Base-by-base conservation (phyloP, 2,329 filamentous ascomycete species). In the Graphilbum sp. region DNA sequence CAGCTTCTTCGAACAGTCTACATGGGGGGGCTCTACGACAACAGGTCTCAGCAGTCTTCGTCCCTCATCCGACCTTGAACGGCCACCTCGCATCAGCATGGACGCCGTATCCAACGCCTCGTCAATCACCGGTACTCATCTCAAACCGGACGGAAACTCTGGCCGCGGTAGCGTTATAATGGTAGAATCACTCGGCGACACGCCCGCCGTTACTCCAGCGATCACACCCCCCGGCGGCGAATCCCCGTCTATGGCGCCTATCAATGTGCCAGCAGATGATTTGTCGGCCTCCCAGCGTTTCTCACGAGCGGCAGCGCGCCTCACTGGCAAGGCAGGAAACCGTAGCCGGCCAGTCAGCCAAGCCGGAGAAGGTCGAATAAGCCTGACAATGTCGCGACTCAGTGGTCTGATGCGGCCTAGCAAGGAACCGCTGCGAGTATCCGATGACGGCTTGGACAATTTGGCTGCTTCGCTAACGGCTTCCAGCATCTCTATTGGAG, bases 301-400 rank as follows among this genome's bases (percentile, higher is more conserved):
- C 11, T 73, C 69, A 8, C 63, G 72, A 13, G 71, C 72, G 1
- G 70, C 72, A 13, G 66, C 68, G 5, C 64, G 63, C 34, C 72
- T 76, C 45, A 55, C 64, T 18, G 49, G 41, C 41, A 53, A 51
- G 37, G 47, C 44, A 4, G 12, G 58, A 46, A 56, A 53, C 35
- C 63, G 64, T 46, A 74, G 72, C 45, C 65, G 73, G 12, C 68
- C 73, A 5, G 57, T 56, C 16, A 77, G 73, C 47, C 70, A 75
- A 46, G 65, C 61, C 1, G 69, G 71, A 21, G 73, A 77, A 45
- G 62, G 62, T 15, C 62, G 73, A 4, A 65, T 74, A 40, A 74
- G 68, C 48, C 57, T 67, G 16, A 69, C 67, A 3, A 72, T 77
- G 51, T 66, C 63, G 15, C 64, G 68, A n/a, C 53, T 73, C 4